These are phyloP conservation scores for Tuber borchii DNA, from an alignment of 495 filamentous ascomycete species.

Conservation along the genomic window DNA sequence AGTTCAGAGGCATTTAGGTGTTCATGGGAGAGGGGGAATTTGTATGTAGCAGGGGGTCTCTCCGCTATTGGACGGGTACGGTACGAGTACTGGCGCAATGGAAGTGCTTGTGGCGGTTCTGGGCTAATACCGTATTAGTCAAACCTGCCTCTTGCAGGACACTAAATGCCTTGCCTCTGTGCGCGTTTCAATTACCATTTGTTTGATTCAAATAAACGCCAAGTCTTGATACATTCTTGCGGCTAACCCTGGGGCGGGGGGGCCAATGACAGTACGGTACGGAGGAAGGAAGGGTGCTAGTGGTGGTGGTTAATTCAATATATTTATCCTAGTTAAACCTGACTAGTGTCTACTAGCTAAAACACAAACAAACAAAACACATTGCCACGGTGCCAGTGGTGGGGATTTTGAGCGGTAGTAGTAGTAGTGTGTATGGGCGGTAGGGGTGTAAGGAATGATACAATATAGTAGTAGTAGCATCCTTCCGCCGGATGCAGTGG, in stretches of 20 bases:
- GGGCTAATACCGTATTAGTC: background rate
- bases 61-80: background rate
- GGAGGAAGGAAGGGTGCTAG: background rate
- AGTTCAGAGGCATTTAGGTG: background rate
- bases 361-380: too few species aligned
- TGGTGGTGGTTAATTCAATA: background rate
- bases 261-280: too few species aligned
- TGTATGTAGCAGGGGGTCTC: background rate
- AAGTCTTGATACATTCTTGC: conserved; percentile 2
- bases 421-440: background rate
- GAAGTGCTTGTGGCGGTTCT: background rate
- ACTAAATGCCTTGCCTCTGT: background rate
- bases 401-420: background rate
- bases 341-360: too few species aligned
- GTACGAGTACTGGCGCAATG: background rate
- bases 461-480: background rate
- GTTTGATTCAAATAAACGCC: conserved; percentile 2
- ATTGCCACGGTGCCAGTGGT: too few species aligned
- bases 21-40: background rate
- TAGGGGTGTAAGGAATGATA: background rate
- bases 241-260: background rate
- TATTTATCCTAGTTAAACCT: too few species aligned
- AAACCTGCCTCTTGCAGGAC: background rate
- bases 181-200: background rate
- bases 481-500: background rate